Evolutionary conservation across 495 filamentous ascomycete species (phyloP), one percentile per base, ranked within the genome.

Genomic region (Tetracladium setigerum): DNA sequence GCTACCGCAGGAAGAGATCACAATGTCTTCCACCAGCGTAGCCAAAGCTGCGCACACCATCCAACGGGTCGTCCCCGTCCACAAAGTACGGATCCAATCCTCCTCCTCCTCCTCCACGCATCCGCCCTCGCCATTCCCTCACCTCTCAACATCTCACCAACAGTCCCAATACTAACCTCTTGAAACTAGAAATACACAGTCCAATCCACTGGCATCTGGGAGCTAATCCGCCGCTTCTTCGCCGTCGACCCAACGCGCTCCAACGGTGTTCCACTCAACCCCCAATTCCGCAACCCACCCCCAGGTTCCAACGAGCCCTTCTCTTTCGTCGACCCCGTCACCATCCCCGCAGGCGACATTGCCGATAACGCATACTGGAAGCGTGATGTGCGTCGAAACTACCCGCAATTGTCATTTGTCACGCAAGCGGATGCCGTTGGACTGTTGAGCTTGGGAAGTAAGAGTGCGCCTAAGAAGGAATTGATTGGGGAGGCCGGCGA

Each of bases 321-420:
- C 17, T 62, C 64, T 22, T 98, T 95, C 68, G 81, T 87, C 63
- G 94, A 97, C 61, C 89, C 89, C 13, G 86, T 94, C 40, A 96
- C 91, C 11, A 30, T 86, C 0, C 92, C 94, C n/a, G 87, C 92
- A 2, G 89, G 80, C 46, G 92, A 99, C 65, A 80, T 98, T 53
- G 92, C 92, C 56, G 92, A 95, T 61, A 98, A 98, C 67, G 79
- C 92, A 33, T 98, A 98, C 78, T 98, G 89, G 87, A 94, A 94
- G 71, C 89, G 92, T 46, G 92, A 98, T 57, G 66, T 71, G 43
- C 84, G 92, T 40, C 81, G 94, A 58, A 78, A 73, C 59, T 98
- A 97, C 70, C 85, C 94, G n/a, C 74, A 73, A 46, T 72, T 85
- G 38, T 89, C 84, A 56, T 78, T 84, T 30, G 79, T 98, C 44